Base-by-base conservation (phyloP, 2,329 filamentous ascomycete species). In the Ploettnerulaceae sp. region DNA sequence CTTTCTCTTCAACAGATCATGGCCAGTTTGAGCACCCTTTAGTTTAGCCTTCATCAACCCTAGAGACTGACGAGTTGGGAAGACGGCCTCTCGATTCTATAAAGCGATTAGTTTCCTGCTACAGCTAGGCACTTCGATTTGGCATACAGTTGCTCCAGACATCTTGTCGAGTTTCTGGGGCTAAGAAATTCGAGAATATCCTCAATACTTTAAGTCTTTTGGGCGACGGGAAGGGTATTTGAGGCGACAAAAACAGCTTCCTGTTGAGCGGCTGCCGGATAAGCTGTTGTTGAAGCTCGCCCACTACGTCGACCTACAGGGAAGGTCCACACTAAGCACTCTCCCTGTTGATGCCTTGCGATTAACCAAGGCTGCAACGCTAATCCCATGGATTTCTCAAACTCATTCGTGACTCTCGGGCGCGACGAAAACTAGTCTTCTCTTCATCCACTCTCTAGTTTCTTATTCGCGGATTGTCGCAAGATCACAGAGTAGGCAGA, bases 21-120 rank as follows among this genome's bases (percentile, higher is more conserved):
- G 91, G 38, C 93, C 93, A 35, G 81, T 89, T 68, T 91, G 85
- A 46, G 86, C 86, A 53, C 86, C 91, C 75, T 97, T 97, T 65
- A 98, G 82, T 76, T 98, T 98, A 57, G 84, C 82, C 72, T 97
- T 97, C 91, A 98, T 98, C 65, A 94, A 71, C 56, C 89, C 90
- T 71, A 98, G 76, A 67, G 89, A 95, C 75, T 98, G 93, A 64
- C 93, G 88, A 66, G 93, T 98, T 63, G 93, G 88, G 71, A 98
- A 98, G 71, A 98, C 91, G 64, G 90, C 79, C 72, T 98, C 93
- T 68, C 93, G 82, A 68, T 91, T 89, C 90, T 95, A 67, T 47
- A 61, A 51, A 53, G 51, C 35, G 42, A 44, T 57, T 42, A 59
- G 49, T 45, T 38, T 28, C 41, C 17, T 45, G 28, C 33, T 32